A percentile compares a stretch with the other conserved stretches of the same genome.
phyloP scores from a whole-genome alignment of 768 basidiomycete genomes.

The Lentinula sp. region DNA sequence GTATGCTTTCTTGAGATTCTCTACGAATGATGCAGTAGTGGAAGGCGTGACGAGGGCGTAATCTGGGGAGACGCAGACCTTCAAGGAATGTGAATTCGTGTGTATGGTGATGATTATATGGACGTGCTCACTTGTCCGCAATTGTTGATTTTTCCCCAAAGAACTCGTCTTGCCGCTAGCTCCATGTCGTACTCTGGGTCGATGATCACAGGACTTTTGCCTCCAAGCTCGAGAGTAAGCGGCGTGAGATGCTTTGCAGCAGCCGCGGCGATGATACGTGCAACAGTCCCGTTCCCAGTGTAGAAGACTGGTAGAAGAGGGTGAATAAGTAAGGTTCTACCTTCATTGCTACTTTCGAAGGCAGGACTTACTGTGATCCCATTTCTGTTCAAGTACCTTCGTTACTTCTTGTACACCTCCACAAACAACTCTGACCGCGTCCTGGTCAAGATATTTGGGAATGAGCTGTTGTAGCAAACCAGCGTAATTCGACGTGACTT shows the following conservation, averaged over 20 bases:
- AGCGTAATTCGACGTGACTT: constrained; percentile 44
- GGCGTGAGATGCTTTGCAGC: constrained; percentile 52
- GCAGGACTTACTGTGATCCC: constrained; percentile 22
- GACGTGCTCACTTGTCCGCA: constrained; percentile 43
- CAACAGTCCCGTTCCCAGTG: constrained; percentile 41
- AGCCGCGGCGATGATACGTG: constrained; percentile 41
- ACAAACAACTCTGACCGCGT: constrained; percentile 50
- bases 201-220: constrained; percentile 63
- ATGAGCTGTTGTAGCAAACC: constrained; percentile 47
- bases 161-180: constrained; percentile 58
- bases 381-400: constrained; percentile 41
- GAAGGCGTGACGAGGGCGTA: constrained; percentile 43
- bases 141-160: constrained; percentile 79
- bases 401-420: constrained; percentile 57
- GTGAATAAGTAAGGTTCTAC: neutral
- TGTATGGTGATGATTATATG: neutral
- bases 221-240: constrained; percentile 50
- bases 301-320: constrained; percentile 26
- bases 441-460: constrained; percentile 44
- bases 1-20: constrained; percentile 36
- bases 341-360: neutral
- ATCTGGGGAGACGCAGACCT: constrained; percentile 62
- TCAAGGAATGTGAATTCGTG: neutral
- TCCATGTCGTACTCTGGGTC: constrained; percentile 66
- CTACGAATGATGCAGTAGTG: constrained; percentile 33